Evolutionary conservation across 768 basidiomycete genomes (phyloP), one percentile per base, ranked within the genome.

Genomic region (Gymnopilus dilepis): DNA sequence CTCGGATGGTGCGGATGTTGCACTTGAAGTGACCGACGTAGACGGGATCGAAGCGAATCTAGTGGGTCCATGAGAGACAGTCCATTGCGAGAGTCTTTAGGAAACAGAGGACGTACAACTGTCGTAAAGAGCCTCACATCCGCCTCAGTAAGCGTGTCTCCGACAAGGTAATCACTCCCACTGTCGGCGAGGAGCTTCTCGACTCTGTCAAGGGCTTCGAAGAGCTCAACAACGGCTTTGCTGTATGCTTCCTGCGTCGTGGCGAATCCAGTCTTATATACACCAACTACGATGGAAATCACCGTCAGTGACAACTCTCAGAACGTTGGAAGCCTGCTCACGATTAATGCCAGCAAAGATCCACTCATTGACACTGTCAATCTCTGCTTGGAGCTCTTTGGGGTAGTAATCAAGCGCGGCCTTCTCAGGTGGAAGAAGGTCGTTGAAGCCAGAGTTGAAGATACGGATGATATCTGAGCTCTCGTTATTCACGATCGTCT

Each of bases 1-100:
- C 79, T 22, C 96, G 92, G 70, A 97, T 92, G 42, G 84, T 87
- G 30, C 89, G 87, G 64, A 94, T 72, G 80, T 97, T 95, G 78
- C 94, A 95, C 69, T 97, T 97, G 84, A 99, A 99, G 72, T 95
- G 93, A 0, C 89, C 86, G 45, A 90, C 84, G 74, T 98, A 98
- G 15, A 90, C 96, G 1, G 89, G 88, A 68, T 97, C 95, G 75
- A 95, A 96, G 34, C 94, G 92, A 63, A 94, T 78, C 91, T 9
- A 11, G 22, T 33, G 21, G 22, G 12, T 37, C 22, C 34, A 22
- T 22, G 1, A 52, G 34, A 52, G 31, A 13, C 24, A 15, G 12
- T 9, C 31, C 43, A 19, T 34, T 42, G 31, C 45, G 22, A 19
- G 42, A 41, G 31, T 26, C 1, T 26, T 3, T 24, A 8, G 22